Percentiles rank a stretch among this genome's conserved stretches.
phyloP scores from a whole-genome alignment of 345 rosid genomes.

The Rhodamnia rubescens region DNA sequence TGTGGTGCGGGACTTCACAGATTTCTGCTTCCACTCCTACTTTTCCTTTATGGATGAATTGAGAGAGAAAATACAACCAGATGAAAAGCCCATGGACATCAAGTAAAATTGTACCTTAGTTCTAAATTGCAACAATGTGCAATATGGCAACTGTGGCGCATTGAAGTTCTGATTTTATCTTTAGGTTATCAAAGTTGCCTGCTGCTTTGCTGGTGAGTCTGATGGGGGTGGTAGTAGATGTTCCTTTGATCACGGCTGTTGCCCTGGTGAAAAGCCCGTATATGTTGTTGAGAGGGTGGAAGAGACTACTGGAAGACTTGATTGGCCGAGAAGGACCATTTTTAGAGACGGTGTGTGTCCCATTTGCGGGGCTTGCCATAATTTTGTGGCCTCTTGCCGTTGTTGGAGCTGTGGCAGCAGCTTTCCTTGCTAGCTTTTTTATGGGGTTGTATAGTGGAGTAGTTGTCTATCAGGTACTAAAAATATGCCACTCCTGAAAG shows the following conservation, averaged over 20 bases:
- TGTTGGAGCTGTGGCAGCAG: slow-evolving; percentile 40
- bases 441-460: slow-evolving; percentile 62
- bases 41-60: slow-evolving; percentile 87
- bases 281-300: slow-evolving; percentile 83
- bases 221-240: slow-evolving; percentile 53
- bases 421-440: slow-evolving; percentile 54
- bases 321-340: slow-evolving; percentile 89
- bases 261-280: slow-evolving; percentile 79
- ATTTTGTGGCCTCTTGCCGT: slow-evolving; percentile 84
- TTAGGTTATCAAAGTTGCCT: slow-evolving; percentile 58
- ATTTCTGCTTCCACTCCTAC: slow-evolving; percentile 87
- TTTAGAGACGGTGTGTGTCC: slow-evolving; percentile 79
- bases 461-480: slow-evolving; percentile 58
- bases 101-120: slow-evolving; percentile 18
- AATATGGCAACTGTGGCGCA: neutral
- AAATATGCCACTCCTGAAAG: neutral
- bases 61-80: slow-evolving; percentile 32
- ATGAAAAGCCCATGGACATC: slow-evolving; percentile 49
- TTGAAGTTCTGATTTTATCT: neutral
- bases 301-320: slow-evolving; percentile 74
- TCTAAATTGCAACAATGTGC: neutral
- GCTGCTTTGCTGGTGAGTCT: slow-evolving; percentile 50
- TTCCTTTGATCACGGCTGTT: slow-evolving; percentile 40
- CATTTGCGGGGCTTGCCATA: slow-evolving; percentile 82
- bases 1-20: slow-evolving; percentile 58